Percentiles rank a stretch among this genome's conserved stretches.
Evolutionary conservation across 495 filamentous ascomycete species (phyloP).

Genomic region (Xylaria scruposa): DNA sequence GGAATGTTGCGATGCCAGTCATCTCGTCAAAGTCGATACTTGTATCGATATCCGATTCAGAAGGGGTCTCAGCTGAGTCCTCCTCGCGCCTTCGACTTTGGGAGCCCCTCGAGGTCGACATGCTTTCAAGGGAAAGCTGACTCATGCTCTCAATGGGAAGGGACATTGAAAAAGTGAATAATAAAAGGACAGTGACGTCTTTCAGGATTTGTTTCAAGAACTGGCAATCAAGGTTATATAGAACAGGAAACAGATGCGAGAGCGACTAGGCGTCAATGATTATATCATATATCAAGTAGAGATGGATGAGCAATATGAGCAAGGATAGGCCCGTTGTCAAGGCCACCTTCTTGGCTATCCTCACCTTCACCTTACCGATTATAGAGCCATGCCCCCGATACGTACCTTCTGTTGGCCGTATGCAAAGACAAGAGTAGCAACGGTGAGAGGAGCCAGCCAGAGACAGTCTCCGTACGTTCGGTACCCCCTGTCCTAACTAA

Average conservation of each 20-base stretch:
- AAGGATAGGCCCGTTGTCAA: slow-evolving; percentile 30
- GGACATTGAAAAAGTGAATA: slow-evolving; percentile 34
- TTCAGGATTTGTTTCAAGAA: slow-evolving; percentile 16
- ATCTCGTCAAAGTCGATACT: slow-evolving; percentile 46
- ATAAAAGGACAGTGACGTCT: slow-evolving; percentile 19
- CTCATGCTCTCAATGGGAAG: slow-evolving; percentile 46
- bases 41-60: slow-evolving; percentile 31
- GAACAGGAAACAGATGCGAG: slow-evolving; percentile 14
- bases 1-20: slow-evolving; percentile 40
- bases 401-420: not conserved
- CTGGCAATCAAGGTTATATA: slow-evolving; percentile 35
- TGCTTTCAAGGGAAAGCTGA: slow-evolving; percentile 50
- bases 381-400: slow-evolving; percentile 4
- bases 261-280: not conserved
- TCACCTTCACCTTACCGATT: not conserved
- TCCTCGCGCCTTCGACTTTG: slow-evolving; percentile 37
- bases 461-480: not conserved
- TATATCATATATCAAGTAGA: slow-evolving; percentile 1
- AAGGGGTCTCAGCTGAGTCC: slow-evolving; percentile 37
- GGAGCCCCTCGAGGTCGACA: slow-evolving; percentile 36
- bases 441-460: not conserved
- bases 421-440: not conserved
- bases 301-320: slow-evolving; percentile 22
- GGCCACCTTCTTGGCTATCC: slow-evolving; percentile 30
- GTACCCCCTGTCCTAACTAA: not conserved